These are phyloP conservation scores for Urochloa ruziziensis DNA, from an alignment of 176 grass and related monocot species.

Conservation along the genomic window DNA sequence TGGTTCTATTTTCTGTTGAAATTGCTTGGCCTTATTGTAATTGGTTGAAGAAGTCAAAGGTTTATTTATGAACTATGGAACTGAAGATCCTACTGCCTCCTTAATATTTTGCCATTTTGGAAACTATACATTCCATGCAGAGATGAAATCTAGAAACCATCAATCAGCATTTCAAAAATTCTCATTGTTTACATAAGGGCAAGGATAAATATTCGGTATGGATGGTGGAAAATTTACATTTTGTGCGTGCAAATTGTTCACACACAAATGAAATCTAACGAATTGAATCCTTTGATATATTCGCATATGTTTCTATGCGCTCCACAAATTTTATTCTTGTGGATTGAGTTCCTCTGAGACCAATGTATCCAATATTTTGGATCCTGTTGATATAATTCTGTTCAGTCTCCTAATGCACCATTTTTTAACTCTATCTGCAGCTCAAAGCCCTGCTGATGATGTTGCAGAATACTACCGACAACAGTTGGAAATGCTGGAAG, in stretches of 20 bases:
- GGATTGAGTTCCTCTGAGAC: neutral
- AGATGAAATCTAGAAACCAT: neutral
- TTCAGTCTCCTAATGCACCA: neutral
- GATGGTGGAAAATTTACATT: neutral
- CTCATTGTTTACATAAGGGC: neutral
- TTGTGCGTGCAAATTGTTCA: neutral
- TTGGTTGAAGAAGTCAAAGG: neutral
- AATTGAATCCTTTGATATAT: neutral
- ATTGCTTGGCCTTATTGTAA: neutral
- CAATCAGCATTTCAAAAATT: neutral
- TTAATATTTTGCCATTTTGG: neutral
- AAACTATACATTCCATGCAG: neutral
- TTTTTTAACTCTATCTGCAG: neutral
- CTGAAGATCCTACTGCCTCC: neutral
- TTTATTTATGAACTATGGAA: neutral
- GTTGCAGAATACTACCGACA: conserved; percentile 74
- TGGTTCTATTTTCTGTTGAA: neutral
- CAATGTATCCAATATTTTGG: neutral
- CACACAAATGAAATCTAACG: neutral
- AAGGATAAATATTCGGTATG: neutral
- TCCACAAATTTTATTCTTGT: neutral
- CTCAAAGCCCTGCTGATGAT: conserved; percentile 51
- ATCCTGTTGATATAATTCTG: neutral
- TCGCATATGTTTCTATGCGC: neutral
- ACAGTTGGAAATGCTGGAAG: conserved; percentile 71